Evolutionary conservation across 768 basidiomycete species (phyloP), one percentile per base, ranked within the genome.

Genomic region (Lanmaoa pseudosensibilis): DNA sequence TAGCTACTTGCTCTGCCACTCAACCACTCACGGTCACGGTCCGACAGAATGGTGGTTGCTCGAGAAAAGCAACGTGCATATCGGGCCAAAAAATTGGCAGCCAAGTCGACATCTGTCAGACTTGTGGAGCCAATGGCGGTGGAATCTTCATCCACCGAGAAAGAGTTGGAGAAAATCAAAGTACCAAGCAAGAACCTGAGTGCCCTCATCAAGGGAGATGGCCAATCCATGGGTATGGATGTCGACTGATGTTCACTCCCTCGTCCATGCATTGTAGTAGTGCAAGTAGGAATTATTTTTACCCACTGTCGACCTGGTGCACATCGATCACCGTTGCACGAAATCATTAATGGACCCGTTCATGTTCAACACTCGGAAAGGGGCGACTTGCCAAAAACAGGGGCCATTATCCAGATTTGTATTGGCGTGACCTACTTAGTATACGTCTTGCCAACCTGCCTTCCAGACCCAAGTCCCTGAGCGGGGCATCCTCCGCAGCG

Each of bases 181-280:
- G 83, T 86, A 9, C 64, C 79, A 7, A 75, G 78, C 62, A 89
- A 86, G 67, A 73, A 81, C 41, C 81, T 78, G 65, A 88, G 82
- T 69, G 90, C 89, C 38, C 82, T 98, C 46, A 77, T 96, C 37
- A 83, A 83, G 61, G 91, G 92, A 58, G 90, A 90, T 55, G 91
- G 92, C 15, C 87, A 84, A 30, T 85, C 88, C 2, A 96, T 97
- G 94, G 86, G 84, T 27, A 98, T 97, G 94, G 89, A 90, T 46
- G 74, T 92, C 66, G 88, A 92, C 68, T 92, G 70, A 80, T 18
- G 36, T 47, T 25, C 5, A 5, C 43, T 25, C 18, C 15, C 34
- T 30, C 27, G 36, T 33, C 32, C 34, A 25, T 47, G 38, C 51
- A 41, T 49, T 39, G 10, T 37, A 40, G 51, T 60, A 38, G 18